Percentiles rank a stretch among this genome's conserved stretches.
These are phyloP conservation scores for Leptographium radiaticola DNA, from an alignment of 2,329 filamentous ascomycete genomes.

Conservation along the genomic window DNA sequence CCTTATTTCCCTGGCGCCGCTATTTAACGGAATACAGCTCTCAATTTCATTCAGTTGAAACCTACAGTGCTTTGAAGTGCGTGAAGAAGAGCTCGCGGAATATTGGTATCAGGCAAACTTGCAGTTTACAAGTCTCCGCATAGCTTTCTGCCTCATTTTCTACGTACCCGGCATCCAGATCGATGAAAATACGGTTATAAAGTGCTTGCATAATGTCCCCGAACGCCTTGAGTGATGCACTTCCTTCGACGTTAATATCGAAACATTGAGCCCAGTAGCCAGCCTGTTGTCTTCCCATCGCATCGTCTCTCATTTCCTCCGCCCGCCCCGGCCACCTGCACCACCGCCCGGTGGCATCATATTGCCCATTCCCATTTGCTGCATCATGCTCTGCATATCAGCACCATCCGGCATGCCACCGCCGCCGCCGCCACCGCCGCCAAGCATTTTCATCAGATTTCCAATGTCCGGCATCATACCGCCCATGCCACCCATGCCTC, in stretches of 20 bases:
- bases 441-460: constrained; percentile 85
- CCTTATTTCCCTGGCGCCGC: too few species aligned
- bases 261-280: background rate
- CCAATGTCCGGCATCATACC: constrained; percentile 63
- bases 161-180: background rate
- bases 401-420: constrained; percentile 58
- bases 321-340: constrained; percentile 8
- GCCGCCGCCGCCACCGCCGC: constrained; percentile 50
- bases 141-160: background rate
- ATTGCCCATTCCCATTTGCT: constrained; percentile 50
- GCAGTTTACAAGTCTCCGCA: too few species aligned
- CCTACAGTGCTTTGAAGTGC: too few species aligned
- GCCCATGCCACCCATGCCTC: constrained; percentile 5
- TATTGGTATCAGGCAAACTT: too few species aligned
- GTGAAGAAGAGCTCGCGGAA: too few species aligned
- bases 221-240: background rate
- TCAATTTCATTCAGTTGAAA: too few species aligned
- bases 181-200: background rate
- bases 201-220: background rate
- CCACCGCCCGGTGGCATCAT: constrained; percentile 4
- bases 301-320: constrained; percentile 5
- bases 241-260: background rate
- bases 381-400: constrained; percentile 73
- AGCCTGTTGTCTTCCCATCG: background rate
- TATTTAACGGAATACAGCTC: too few species aligned